A percentile compares a stretch with the other conserved stretches of the same genome.
Evolutionary conservation across 495 filamentous ascomycete species (phyloP).

Genomic region (Tricharina praecox): DNA sequence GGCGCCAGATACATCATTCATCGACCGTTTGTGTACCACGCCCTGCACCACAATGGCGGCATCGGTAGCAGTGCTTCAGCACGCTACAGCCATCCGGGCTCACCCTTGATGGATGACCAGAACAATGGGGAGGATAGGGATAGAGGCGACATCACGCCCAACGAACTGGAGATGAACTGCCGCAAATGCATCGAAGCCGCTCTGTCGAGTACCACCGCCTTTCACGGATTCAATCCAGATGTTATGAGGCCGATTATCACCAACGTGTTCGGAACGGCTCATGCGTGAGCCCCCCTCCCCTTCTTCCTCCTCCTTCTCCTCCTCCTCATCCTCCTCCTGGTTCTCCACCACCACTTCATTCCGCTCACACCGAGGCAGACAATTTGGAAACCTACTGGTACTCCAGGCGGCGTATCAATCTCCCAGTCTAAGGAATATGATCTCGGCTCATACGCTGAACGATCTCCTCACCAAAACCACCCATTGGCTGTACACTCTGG

Average conservation of each 20-base stretch:
- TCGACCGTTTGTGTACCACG: constrained; percentile 56
- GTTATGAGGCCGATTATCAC: constrained; percentile 62
- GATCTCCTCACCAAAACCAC: constrained; percentile 21
- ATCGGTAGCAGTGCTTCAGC: neutral
- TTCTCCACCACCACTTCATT: constrained; percentile 6
- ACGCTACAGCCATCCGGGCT: neutral
- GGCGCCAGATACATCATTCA: constrained; percentile 82
- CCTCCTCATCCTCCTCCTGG: constrained; percentile 2
- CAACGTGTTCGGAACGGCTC: constrained; percentile 86
- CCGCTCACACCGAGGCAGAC: constrained; percentile 42
- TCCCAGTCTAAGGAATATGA: constrained; percentile 13
- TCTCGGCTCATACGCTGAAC: constrained; percentile 12
- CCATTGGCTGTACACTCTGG: constrained; percentile 20
- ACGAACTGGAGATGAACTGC: constrained; percentile 30
- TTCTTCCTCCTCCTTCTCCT: neutral
- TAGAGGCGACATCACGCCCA: constrained; percentile 11
- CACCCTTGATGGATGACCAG: neutral
- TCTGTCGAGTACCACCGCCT: constrained; percentile 69
- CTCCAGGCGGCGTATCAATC: constrained; percentile 55
- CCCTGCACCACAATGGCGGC: constrained; percentile 35
- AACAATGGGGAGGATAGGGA: neutral
- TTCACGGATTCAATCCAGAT: constrained; percentile 47
- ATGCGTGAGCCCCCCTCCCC: constrained; percentile 56
- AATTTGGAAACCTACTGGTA: constrained; percentile 92
- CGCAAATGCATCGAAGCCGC: constrained; percentile 51